Percentiles rank a stretch among this genome's conserved stretches.
These are phyloP conservation scores for Pouteria glomerata DNA, from an alignment of 148 eudicot genomes.

Conservation along the genomic window DNA sequence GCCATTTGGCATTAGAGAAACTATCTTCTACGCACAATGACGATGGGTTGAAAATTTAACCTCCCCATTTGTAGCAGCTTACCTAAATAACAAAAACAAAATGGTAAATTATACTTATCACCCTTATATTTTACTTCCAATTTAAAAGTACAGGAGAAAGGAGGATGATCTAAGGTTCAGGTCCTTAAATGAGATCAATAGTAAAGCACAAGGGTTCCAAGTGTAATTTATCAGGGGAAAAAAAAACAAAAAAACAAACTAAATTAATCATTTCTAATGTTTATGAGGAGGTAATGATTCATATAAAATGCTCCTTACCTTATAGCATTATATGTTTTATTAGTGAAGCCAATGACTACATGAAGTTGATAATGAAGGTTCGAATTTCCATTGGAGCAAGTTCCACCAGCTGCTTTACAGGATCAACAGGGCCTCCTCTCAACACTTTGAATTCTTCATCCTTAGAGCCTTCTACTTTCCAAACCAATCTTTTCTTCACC, in stretches of 20 bases:
- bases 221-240: too few species aligned
- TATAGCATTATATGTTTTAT: constrained; percentile 8
- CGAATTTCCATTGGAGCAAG: constrained; percentile 91
- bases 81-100: too few species aligned
- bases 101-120: too few species aligned
- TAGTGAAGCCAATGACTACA: neutral
- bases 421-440: constrained; percentile 78
- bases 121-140: too few species aligned
- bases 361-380: constrained; percentile 53
- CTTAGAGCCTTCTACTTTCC: constrained; percentile 66
- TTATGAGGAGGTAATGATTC: constrained; percentile 4
- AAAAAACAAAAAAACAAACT: neutral
- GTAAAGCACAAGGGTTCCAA: too few species aligned
- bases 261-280: neutral
- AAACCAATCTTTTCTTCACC: constrained; percentile 63
- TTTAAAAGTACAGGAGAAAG: too few species aligned
- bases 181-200: too few species aligned
- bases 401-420: constrained; percentile 49
- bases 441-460: constrained; percentile 24
- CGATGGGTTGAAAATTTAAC: too few species aligned
- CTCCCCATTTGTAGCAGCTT: too few species aligned
- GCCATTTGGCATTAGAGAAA: too few species aligned
- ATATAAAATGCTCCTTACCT: constrained; percentile 5
- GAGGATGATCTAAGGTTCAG: too few species aligned
- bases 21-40: too few species aligned